Conservation (phyloP, 352 stramenopile species). For the Pelagophyceae sp. region DNA sequence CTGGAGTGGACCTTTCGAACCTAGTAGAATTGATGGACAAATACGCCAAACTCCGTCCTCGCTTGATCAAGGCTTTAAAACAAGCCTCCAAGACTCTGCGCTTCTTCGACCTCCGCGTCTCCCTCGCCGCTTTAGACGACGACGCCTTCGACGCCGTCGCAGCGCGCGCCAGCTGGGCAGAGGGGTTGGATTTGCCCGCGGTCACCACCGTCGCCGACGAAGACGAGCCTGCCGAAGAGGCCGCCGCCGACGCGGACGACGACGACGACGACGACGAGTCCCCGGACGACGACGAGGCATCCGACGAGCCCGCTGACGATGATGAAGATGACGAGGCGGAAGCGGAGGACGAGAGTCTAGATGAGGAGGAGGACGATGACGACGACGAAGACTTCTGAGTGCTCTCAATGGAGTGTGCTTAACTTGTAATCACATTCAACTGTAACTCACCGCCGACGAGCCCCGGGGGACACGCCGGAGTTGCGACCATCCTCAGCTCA, state of each 20-base stretch:
- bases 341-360: background rate
- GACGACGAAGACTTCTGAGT: conserved; percentile 18
- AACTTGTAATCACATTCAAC: no score
- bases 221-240: background rate
- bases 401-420: no score
- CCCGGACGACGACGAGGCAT: conserved; percentile 3
- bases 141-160: background rate
- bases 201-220: background rate
- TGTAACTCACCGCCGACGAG: no score
- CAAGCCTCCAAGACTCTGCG: conserved; percentile 3
- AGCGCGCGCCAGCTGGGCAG: background rate
- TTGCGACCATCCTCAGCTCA: no score
- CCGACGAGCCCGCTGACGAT: background rate
- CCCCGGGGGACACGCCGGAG: no score
- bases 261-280: background rate
- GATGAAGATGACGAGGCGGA: background rate
- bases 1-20: background rate
- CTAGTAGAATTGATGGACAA: background rate
- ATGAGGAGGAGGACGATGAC: background rate
- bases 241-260: background rate
- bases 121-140: background rate
- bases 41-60: conserved; percentile 5
- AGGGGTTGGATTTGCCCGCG: background rate
- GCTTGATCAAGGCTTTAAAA: conserved; percentile 5
- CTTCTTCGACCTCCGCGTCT: conserved; percentile 21